Conservation (phyloP, 352 stramenopile species). For the Pythium volutum region DNA sequence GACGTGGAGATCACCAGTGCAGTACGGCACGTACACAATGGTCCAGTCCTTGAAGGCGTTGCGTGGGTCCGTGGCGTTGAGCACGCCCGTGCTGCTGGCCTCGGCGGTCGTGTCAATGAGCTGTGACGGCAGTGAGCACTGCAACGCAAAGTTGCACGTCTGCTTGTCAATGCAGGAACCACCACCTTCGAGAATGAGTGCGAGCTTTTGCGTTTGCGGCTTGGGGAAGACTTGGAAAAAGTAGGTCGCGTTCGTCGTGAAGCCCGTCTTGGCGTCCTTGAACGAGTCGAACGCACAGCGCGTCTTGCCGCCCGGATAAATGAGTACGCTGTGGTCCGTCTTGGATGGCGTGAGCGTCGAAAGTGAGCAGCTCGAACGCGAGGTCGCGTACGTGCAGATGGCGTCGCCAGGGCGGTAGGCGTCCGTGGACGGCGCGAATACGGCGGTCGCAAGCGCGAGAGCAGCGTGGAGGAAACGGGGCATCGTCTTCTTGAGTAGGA, state of each 20-base stretch:
- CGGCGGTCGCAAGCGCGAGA: background rate
- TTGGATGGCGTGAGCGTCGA: constrained; percentile 7
- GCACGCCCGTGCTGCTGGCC: constrained; percentile 35
- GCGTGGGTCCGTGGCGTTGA: constrained; percentile 47
- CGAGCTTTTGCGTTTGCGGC: constrained; percentile 36
- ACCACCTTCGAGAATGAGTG: constrained; percentile 63
- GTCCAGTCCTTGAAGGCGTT: constrained; percentile 74
- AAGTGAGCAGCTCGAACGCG: constrained; percentile 9
- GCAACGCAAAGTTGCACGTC: constrained; percentile 64
- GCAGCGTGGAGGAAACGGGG: background rate
- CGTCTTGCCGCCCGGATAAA: constrained; percentile 48
- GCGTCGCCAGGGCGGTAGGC: constrained; percentile 11
- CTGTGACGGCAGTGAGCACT: constrained; percentile 41
- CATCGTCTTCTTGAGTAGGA: background rate
- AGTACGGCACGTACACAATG: constrained; percentile 67
- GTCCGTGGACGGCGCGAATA: background rate
- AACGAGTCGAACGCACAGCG: constrained; percentile 49
- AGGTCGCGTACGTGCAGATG: constrained; percentile 16
- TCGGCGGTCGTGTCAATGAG: constrained; percentile 40
- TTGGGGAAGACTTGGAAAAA: constrained; percentile 8
- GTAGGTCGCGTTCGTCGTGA: background rate
- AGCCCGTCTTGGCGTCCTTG: constrained; percentile 22
- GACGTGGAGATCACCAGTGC: constrained; percentile 63
- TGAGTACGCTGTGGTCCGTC: constrained; percentile 29
- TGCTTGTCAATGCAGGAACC: constrained; percentile 57